Conservation (phyloP, 352 stramenopile genomes). For the Pythium coloratum region DNA sequence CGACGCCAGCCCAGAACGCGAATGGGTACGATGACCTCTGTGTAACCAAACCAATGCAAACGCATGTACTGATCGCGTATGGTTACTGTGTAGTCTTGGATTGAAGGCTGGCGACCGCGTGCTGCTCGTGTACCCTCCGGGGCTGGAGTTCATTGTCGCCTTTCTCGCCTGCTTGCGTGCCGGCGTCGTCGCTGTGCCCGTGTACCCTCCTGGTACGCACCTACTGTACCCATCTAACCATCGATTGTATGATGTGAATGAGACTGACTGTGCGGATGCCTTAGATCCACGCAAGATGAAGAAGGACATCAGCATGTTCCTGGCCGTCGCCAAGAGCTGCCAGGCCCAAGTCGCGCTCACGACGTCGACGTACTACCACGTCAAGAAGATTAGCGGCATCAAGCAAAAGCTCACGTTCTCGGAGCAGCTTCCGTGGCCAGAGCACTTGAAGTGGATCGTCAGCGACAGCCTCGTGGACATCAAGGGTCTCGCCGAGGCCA, state of each 20-base stretch:
- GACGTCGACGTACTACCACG: conserved; percentile 90
- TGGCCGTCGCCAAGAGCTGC: conserved; percentile 90
- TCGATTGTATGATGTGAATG: conserved; percentile 23
- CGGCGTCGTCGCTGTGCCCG: conserved; percentile 93
- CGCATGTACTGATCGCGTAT: background rate
- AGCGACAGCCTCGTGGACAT: conserved; percentile 71
- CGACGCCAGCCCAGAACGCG: conserved; percentile 44
- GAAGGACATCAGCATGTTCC: conserved; percentile 96
- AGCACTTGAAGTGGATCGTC: conserved; percentile 87
- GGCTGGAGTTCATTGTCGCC: conserved; percentile 96
- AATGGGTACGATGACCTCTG: conserved; percentile 52
- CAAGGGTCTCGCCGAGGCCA: conserved; percentile 39
- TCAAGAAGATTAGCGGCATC: conserved; percentile 91
- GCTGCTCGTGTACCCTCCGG: conserved; percentile 97
- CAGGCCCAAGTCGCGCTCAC: conserved; percentile 94
- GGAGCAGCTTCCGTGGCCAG: conserved; percentile 70
- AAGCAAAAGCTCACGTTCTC: conserved; percentile 84
- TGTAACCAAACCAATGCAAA: background rate
- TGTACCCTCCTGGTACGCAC: conserved; percentile 67
- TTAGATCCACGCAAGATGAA: conserved; percentile 92
- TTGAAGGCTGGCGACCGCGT: conserved; percentile 77
- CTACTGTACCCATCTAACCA: background rate
- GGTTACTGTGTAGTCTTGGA: conserved; percentile 36
- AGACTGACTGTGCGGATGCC: conserved; percentile 64
- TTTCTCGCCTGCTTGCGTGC: conserved; percentile 96